These are phyloP conservation scores for Monosporascus sp. DNA, from an alignment of 2,329 filamentous ascomycete genomes.

Conservation along the genomic window DNA sequence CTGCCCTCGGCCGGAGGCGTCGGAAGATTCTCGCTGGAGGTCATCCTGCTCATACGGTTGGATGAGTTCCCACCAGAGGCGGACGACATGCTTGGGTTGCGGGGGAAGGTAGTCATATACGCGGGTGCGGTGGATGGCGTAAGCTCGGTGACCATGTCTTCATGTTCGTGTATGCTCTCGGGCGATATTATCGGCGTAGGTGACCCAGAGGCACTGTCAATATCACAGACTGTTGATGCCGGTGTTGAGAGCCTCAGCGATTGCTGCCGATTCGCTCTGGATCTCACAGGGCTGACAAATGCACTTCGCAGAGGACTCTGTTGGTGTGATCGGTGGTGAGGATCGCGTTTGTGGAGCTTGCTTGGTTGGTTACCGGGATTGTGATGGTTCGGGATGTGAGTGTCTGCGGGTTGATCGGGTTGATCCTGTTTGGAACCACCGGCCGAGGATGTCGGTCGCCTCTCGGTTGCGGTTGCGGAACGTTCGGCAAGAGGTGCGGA, in stretches of 20 bases:
- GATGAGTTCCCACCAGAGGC: conserved; percentile 35
- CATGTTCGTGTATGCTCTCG: conserved; percentile 15
- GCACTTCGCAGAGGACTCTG: background rate
- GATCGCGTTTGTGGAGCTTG: conserved; percentile 14
- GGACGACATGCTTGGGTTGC: conserved; percentile 42
- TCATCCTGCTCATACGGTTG: conserved; percentile 40
- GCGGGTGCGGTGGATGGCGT: conserved; percentile 7
- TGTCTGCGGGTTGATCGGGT: conserved; percentile 6
- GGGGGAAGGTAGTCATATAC: conserved; percentile 30
- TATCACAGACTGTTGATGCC: conserved; percentile 6
- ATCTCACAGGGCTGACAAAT: background rate
- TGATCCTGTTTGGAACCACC: conserved; percentile 9
- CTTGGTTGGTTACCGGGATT: conserved; percentile 6
- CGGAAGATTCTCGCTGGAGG: conserved; percentile 38
- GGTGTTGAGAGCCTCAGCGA: conserved; percentile 3
- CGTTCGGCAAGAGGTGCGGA: conserved; percentile 2
- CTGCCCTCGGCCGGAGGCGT: conserved; percentile 37
- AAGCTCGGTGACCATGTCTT: conserved; percentile 16
- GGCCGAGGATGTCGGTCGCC: conserved; percentile 9
- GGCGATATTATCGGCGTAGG: conserved; percentile 10
- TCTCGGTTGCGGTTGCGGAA: conserved; percentile 3
- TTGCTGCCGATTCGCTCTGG: background rate
- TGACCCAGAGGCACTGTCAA: conserved; percentile 4
- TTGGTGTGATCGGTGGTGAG: conserved; percentile 8
- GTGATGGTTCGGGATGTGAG: conserved; percentile 7